These are phyloP conservation scores for Salvia rosmarinus DNA, from an alignment of 257 asterid species.

Conservation along the genomic window DNA sequence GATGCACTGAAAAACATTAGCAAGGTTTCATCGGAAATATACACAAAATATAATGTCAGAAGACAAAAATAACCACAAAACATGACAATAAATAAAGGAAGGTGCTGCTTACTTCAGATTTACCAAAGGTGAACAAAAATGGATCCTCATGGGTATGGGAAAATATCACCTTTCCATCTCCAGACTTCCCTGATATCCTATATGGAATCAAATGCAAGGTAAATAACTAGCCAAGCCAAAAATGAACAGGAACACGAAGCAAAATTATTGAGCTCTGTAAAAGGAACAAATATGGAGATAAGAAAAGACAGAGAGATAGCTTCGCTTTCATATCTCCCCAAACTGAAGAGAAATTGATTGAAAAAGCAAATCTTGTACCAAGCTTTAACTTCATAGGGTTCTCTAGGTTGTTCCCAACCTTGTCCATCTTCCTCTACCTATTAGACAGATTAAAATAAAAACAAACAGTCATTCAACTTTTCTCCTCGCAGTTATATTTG, in stretches of 20 bases:
- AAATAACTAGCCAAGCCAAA: background rate
- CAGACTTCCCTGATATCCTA: conserved; percentile 87
- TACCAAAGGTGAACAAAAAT: conserved; percentile 80
- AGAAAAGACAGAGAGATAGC: background rate
- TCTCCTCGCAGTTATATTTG: background rate
- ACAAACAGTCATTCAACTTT: conserved; percentile 5
- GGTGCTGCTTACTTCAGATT: conserved; percentile 65
- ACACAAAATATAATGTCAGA: background rate
- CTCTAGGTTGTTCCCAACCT: conserved; percentile 99
- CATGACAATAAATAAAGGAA: conserved; percentile 14
- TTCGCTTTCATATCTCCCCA: background rate
- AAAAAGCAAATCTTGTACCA: conserved; percentile 54
- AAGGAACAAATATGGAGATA: conserved; percentile 7
- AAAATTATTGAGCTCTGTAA: background rate
- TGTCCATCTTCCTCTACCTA: conserved; percentile 87
- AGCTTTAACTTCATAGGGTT: conserved; percentile 88
- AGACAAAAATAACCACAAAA: conserved; percentile 18
- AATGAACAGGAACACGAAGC: background rate
- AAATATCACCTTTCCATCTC: conserved; percentile 66
- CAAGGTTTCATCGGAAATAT: background rate
- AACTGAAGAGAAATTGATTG: conserved; percentile 29
- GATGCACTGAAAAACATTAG: conserved; percentile 3
- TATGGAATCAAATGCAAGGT: conserved; percentile 10
- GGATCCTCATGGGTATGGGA: conserved; percentile 77
- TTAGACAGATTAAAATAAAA: conserved; percentile 37